Evolutionary conservation across 2,329 filamentous ascomycete species (phyloP), one percentile per base, ranked within the genome.

Genomic region (Diplodia intermedia): DNA sequence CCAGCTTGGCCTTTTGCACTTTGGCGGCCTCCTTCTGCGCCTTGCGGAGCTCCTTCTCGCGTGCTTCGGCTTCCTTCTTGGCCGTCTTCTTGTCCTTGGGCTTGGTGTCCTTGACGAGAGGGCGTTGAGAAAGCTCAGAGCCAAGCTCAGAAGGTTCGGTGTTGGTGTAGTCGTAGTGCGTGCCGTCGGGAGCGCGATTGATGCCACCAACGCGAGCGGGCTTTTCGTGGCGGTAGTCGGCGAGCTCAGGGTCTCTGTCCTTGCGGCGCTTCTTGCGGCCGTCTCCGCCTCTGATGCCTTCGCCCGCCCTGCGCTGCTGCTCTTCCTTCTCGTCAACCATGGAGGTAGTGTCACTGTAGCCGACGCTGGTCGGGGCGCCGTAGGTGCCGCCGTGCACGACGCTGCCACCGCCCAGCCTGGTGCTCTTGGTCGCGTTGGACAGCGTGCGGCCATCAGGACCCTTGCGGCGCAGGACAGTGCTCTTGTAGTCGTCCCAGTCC

Each of bases 401-500:
- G 79, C 91, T 94, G 54, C 93, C 93, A 60, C 93, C 93, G n/a
- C 94, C 94, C 0, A 97, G 86, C 71, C 91, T 86, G 1, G 94
- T 97, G 73, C 88, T 90, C 74, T 89, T 88, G 1, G 93, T 97
- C 0, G 91, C 94, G 66, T 92, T 92, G 67, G 89, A 91, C 4
- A 97, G 84, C 1, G 94, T 89, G 54, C 91, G 94, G 50, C 94
- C 94, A 80, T 97, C 94, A 5, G 94, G 93, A 0, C 93, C 94
- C 75, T 91, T 93, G 65, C 94, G 91, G 52, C 95, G 88, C 55
- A 99, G 81, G 1, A 99, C 95, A 0, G 94, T 97, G 1, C 91
- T 90, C 79, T 98, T 98, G 87, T 99, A 99, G 76, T 99, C 95
- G 6, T 98, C 94, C 94, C 95, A 99, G 80, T 99, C 95, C 43